A percentile compares a stretch with the other conserved stretches of the same genome.
These are phyloP conservation scores for Nothomitra cinnamomea DNA, from an alignment of 2,329 filamentous ascomycete species.

Conservation along the genomic window DNA sequence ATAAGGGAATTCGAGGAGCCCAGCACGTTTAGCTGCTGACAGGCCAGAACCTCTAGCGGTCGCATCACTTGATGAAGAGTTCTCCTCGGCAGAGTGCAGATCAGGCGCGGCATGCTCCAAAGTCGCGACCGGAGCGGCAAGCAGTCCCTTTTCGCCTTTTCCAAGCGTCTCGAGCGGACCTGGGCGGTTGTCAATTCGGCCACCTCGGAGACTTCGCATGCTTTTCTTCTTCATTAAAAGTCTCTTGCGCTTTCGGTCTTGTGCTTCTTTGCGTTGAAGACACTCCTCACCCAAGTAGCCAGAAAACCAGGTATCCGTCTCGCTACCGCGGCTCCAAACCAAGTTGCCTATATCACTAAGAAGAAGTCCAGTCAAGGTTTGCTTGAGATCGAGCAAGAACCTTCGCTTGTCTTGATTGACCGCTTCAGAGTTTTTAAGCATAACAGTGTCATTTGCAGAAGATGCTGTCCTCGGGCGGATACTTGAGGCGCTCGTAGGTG, in stretches of 20 bases:
- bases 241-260: slow-evolving; percentile 23
- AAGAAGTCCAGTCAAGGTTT: slow-evolving; percentile 66
- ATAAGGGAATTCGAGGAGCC: slow-evolving; percentile 53
- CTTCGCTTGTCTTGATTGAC: slow-evolving; percentile 52
- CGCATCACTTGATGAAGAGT: slow-evolving; percentile 28
- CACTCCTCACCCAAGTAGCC: slow-evolving; percentile 36
- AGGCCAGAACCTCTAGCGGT: slow-evolving; percentile 25
- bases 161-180: slow-evolving; percentile 26
- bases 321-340: slow-evolving; percentile 75
- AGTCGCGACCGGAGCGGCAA: slow-evolving; percentile 25
- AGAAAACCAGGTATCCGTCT: slow-evolving; percentile 78
- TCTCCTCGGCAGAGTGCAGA: slow-evolving; percentile 26
- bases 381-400: slow-evolving; percentile 64
- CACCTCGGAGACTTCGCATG: slow-evolving; percentile 37
- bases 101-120: slow-evolving; percentile 23
- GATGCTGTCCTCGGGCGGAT: slow-evolving; percentile 46
- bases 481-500: slow-evolving; percentile 44
- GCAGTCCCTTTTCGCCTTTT: slow-evolving; percentile 22
- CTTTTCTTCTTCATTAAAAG: slow-evolving; percentile 29
- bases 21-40: slow-evolving; percentile 18
- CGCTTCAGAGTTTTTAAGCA: slow-evolving; percentile 36
- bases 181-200: slow-evolving; percentile 23
- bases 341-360: slow-evolving; percentile 78
- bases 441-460: slow-evolving; percentile 50
- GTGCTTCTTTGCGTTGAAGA: slow-evolving; percentile 23